A percentile compares a stretch with the other conserved stretches of the same genome.
Evolutionary conservation across 768 basidiomycete genomes (phyloP).

Genomic region (Pulveroboletus frians): DNA sequence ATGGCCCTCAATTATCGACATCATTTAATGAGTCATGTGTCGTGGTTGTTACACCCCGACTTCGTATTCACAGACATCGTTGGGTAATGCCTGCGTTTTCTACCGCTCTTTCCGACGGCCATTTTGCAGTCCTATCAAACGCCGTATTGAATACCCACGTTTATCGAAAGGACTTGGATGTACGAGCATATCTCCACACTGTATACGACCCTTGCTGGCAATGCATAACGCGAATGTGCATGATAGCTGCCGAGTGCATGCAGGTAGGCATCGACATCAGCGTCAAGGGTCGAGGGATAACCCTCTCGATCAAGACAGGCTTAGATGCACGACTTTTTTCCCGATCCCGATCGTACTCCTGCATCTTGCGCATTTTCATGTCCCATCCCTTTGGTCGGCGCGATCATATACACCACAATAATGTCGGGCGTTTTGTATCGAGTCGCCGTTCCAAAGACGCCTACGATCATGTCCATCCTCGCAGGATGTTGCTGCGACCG

Average conservation of each 20-base stretch:
- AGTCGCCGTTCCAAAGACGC: slow-evolving; percentile 6
- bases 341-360: slow-evolving; percentile 1
- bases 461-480: neutral
- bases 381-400: neutral
- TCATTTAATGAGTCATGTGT: slow-evolving; percentile 24
- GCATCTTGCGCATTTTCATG: neutral
- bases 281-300: slow-evolving; percentile 9
- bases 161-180: neutral
- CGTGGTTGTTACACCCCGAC: neutral
- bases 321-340: slow-evolving; percentile 3
- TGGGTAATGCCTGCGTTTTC: neutral
- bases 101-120: neutral
- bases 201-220: neutral
- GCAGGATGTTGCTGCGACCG: neutral
- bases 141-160: neutral
- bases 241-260: neutral
- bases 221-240: neutral
- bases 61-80: neutral
- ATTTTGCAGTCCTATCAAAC: neutral
- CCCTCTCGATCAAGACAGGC: slow-evolving; percentile 4
- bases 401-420: slow-evolving; percentile 1
- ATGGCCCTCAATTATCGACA: slow-evolving; percentile 41
- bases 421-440: neutral
- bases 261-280: slow-evolving; percentile 3
- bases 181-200: neutral